Evolutionary conservation across 495 filamentous ascomycete genomes (phyloP).

Genomic region (Trichoderma erinaceum): DNA sequence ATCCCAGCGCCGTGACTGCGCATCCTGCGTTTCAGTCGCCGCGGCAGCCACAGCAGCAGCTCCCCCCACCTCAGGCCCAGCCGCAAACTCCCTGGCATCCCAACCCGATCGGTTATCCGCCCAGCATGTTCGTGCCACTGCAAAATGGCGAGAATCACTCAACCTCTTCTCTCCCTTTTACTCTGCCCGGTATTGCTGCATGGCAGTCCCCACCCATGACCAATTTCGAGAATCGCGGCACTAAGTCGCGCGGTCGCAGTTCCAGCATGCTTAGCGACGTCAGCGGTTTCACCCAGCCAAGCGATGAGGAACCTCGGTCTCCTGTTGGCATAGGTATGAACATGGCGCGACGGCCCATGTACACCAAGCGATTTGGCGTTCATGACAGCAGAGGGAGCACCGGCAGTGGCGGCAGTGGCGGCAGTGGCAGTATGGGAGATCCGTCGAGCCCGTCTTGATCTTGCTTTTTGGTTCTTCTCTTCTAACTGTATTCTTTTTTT

Average conservation of each 20-base stretch:
- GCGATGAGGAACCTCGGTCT: constrained; percentile 34
- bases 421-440: constrained; percentile 27
- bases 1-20: constrained; percentile 23
- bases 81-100: constrained; percentile 5
- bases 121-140: neutral
- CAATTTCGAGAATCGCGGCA: constrained; percentile 4
- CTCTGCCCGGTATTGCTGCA: neutral
- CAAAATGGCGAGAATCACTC: neutral
- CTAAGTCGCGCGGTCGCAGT: constrained; percentile 48
- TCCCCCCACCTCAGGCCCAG: neutral
- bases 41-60: constrained; percentile 2
- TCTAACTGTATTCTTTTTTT: neutral
- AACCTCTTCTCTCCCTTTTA: neutral
- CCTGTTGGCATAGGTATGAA: neutral
- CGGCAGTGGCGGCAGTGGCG: constrained; percentile 33
- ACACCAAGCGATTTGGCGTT: neutral
- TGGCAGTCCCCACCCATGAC: constrained; percentile 9
- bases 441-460: constrained; percentile 27
- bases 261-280: constrained; percentile 63
- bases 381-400: constrained; percentile 26
- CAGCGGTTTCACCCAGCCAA: constrained; percentile 59
- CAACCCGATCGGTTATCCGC: constrained; percentile 13
- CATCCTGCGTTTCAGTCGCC: constrained; percentile 15
- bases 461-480: neutral
- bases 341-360: neutral